These are phyloP conservation scores for Epichloe brachyelytri DNA, from an alignment of 2,329 filamentous ascomycete species.

Conservation along the genomic window DNA sequence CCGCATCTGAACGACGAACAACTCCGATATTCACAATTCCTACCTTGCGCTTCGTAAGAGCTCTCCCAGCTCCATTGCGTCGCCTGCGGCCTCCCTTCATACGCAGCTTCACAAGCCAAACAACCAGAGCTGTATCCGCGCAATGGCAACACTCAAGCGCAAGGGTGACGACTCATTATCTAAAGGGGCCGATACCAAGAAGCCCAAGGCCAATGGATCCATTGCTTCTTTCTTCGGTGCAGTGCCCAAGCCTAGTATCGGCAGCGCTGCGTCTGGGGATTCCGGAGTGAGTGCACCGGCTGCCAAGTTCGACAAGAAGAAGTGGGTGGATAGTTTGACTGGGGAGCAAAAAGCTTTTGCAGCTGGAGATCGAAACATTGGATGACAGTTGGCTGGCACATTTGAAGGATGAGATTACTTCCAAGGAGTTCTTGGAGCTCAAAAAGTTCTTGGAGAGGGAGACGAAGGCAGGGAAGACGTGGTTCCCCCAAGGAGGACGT, in stretches of 20 bases:
- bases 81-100: not conserved
- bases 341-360: slow-evolving; percentile 71
- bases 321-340: slow-evolving; percentile 72
- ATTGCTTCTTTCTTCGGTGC: slow-evolving; percentile 84
- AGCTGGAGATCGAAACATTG: slow-evolving; percentile 84
- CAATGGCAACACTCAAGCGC: slow-evolving; percentile 51
- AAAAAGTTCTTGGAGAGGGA: slow-evolving; percentile 82
- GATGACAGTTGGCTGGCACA: slow-evolving; percentile 84
- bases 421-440: slow-evolving; percentile 68
- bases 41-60: not conserved
- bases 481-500: slow-evolving; percentile 84
- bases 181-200: slow-evolving; percentile 45
- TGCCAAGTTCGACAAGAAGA: slow-evolving; percentile 69
- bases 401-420: slow-evolving; percentile 74
- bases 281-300: slow-evolving; percentile 19
- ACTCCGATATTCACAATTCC: not conserved
- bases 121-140: slow-evolving; percentile 4
- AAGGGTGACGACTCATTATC: slow-evolving; percentile 39
- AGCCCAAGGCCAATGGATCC: slow-evolving; percentile 58
- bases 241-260: slow-evolving; percentile 36
- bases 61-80: not conserved
- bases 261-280: slow-evolving; percentile 10
- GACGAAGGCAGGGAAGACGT: slow-evolving; percentile 55
- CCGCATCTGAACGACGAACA: not conserved
- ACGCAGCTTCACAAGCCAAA: not conserved